phyloP scores from a whole-genome alignment of 2,329 filamentous ascomycete species.

The Nigrospora osmanthi region DNA sequence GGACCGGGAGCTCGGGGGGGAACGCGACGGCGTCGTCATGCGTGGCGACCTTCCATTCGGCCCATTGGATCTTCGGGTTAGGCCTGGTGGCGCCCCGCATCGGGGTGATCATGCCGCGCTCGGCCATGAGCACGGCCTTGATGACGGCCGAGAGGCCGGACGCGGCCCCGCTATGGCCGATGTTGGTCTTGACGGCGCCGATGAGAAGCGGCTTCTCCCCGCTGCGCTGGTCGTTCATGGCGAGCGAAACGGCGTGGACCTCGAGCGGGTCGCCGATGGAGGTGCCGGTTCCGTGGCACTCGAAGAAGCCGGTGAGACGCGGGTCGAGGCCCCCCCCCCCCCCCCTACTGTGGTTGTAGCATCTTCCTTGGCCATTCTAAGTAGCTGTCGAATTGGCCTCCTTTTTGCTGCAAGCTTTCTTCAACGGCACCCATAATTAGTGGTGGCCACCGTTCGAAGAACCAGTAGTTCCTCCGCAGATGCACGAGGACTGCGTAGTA shows the following conservation, averaged over 20 bases:
- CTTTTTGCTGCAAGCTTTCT: too few relatives aligned
- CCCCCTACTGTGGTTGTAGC: too few relatives aligned
- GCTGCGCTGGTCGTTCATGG: constrained; percentile 4
- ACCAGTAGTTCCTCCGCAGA: too few relatives aligned
- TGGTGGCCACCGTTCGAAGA: too few relatives aligned
- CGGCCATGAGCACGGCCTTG: constrained; percentile 28
- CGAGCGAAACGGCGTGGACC: background rate
- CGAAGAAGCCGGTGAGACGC: too few relatives aligned
- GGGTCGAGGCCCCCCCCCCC: too few relatives aligned
- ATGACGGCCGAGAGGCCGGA: constrained; percentile 40
- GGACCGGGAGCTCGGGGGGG: constrained; percentile 2
- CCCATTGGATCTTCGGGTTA: constrained; percentile 10
- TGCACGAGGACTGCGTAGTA: too few relatives aligned
- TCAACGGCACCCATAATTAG: too few relatives aligned
- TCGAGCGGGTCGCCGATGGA: too few relatives aligned
- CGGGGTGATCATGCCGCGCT: constrained; percentile 28
- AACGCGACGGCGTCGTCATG: background rate
- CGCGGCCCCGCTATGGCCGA: constrained; percentile 42
- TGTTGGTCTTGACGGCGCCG: constrained; percentile 34
- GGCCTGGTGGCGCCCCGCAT: constrained; percentile 10
- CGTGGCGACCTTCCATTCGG: background rate
- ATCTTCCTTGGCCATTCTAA: too few relatives aligned
- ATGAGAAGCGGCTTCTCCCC: constrained; percentile 19
- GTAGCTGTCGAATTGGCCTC: too few relatives aligned
- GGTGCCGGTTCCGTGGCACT: too few relatives aligned